Percentiles rank a stretch among this genome's conserved stretches.
phyloP scores from a whole-genome alignment of 192 early-diverging fungal genomes.

The Dispira simplex region DNA sequence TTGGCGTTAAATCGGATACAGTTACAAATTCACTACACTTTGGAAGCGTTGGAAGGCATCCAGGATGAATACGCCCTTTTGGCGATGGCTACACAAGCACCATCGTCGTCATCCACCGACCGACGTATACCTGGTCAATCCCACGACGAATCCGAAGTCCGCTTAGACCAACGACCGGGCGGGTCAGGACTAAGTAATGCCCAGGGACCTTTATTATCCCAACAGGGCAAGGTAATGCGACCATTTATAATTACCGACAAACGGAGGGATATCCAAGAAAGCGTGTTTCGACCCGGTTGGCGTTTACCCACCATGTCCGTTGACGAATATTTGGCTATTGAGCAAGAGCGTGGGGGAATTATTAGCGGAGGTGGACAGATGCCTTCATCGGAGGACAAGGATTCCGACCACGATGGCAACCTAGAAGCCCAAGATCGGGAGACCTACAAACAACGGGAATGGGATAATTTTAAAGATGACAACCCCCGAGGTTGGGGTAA shows the following conservation, averaged over 20 bases:
- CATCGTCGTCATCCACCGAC: conserved; percentile 13
- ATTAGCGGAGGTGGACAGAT: conserved; percentile 70
- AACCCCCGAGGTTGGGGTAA: conserved; percentile 63
- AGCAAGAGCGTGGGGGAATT: conserved; percentile 76
- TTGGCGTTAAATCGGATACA: conserved; percentile 54
- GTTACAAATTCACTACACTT: conserved; percentile 47
- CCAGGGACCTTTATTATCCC: conserved; percentile 33
- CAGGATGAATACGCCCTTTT: conserved; percentile 70
- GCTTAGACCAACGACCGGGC: background rate
- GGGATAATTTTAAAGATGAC: conserved; percentile 82
- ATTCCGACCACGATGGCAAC: conserved; percentile 60
- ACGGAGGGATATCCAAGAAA: conserved; percentile 51
- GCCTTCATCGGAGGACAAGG: conserved; percentile 25
- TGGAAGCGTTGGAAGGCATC: conserved; percentile 52
- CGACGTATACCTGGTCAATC: conserved; percentile 20
- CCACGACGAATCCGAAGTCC: conserved; percentile 10
- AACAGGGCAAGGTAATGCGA: conserved; percentile 38
- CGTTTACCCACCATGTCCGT: conserved; percentile 91
- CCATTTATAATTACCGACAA: conserved; percentile 82
- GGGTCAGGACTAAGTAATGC: conserved; percentile 18
- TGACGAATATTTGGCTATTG: conserved; percentile 83
- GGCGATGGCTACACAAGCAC: conserved; percentile 28
- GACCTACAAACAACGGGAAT: conserved; percentile 66
- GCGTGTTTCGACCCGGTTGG: conserved; percentile 75
- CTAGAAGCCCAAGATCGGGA: conserved; percentile 68